Conservation (phyloP, 2,329 filamentous ascomycete genomes). For the Exophiala sideris region DNA sequence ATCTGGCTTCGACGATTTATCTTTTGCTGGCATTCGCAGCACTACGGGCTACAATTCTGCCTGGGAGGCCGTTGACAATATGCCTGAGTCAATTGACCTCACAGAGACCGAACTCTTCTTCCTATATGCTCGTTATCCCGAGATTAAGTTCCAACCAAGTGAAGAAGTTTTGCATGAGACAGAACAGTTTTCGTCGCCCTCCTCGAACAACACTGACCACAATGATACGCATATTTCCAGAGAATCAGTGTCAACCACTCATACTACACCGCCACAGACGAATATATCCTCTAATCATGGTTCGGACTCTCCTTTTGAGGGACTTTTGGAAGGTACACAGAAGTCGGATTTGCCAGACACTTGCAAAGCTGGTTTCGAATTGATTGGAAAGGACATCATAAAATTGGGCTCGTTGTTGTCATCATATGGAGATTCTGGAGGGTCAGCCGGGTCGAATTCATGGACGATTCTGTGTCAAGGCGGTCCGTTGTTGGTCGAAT, state of each 20-base stretch:
- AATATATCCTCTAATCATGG: background rate
- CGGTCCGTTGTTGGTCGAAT: constrained; percentile 3
- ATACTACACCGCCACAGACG: constrained; percentile 18
- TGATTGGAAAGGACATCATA: constrained; percentile 12
- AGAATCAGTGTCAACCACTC: constrained; percentile 15
- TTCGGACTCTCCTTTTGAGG: background rate
- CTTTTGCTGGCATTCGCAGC: no score
- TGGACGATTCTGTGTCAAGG: constrained; percentile 4
- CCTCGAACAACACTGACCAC: constrained; percentile 16
- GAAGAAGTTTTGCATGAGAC: background rate
- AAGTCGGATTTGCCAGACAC: constrained; percentile 14
- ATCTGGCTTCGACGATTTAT: no score
- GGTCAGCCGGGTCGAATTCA: background rate
- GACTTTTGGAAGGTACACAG: constrained; percentile 8
- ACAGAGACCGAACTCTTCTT: constrained; percentile 14
- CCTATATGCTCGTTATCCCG: constrained; percentile 23
- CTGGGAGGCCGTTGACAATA: background rate
- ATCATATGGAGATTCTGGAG: background rate
- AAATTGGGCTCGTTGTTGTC: constrained; percentile 7
- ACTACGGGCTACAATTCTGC: no score
- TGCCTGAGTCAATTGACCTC: constrained; percentile 6
- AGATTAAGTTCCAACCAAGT: constrained; percentile 23
- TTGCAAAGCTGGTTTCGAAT: constrained; percentile 8
- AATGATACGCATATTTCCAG: constrained; percentile 9
- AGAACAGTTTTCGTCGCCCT: constrained; percentile 18